phyloP scores from a whole-genome alignment of 2,329 filamentous ascomycete genomes.

The Neofusicoccum sp. region DNA sequence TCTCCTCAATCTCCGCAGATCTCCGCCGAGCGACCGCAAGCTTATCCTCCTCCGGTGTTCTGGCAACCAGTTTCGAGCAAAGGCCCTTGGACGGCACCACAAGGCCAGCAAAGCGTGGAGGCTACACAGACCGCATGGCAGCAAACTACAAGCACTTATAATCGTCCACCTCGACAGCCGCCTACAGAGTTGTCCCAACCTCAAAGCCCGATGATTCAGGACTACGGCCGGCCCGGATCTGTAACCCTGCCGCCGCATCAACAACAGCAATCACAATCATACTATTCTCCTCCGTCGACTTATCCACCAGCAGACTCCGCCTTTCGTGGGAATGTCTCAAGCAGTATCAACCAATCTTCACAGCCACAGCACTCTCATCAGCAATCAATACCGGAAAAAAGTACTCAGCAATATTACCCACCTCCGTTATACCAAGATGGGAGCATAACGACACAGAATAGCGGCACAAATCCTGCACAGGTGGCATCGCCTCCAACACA shows the following conservation, averaged over 20 bases:
- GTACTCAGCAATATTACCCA: too few relatives aligned
- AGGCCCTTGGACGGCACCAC: background rate
- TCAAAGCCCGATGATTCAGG: background rate
- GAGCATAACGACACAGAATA: too few relatives aligned
- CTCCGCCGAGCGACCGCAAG: too few relatives aligned
- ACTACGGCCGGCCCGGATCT: background rate
- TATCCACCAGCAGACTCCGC: too few relatives aligned
- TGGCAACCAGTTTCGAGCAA: background rate
- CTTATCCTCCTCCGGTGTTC: background rate
- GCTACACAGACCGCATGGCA: background rate
- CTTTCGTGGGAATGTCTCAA: too few relatives aligned
- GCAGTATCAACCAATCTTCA: too few relatives aligned
- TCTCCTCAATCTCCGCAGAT: background rate
- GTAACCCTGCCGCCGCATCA: background rate
- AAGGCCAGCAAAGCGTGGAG: background rate
- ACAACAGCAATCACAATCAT: too few relatives aligned
- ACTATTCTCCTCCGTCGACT: too few relatives aligned
- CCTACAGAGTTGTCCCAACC: background rate
- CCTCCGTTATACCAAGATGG: background rate
- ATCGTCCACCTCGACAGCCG: background rate
- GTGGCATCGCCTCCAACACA: too few relatives aligned
- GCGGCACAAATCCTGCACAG: background rate
- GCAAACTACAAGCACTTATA: background rate
- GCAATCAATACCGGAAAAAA: too few relatives aligned
- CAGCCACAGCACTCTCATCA: too few relatives aligned